These are phyloP conservation scores for Cyclanthera cordifolia DNA, from an alignment of 306 rosid species.

Conservation along the genomic window DNA sequence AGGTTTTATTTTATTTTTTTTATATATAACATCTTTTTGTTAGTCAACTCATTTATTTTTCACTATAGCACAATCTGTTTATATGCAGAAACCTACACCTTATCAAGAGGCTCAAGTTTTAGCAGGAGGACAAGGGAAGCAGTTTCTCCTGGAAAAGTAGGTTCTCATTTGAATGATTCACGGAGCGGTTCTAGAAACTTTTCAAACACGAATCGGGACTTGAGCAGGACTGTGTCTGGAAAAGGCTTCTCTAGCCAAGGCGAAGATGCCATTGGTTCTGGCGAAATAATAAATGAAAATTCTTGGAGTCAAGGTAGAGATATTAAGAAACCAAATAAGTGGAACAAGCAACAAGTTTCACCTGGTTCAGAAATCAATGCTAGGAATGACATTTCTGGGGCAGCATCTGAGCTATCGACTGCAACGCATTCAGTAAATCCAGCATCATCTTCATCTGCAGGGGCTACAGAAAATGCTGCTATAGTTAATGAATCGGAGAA, in stretches of 20 bases:
- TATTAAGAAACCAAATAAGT: constrained; percentile 38
- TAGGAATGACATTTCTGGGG: constrained; percentile 32
- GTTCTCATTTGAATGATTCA: constrained; percentile 46
- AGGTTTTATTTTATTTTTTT: not conserved
- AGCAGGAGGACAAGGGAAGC: constrained; percentile 68
- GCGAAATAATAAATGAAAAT: constrained; percentile 42
- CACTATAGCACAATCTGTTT: constrained; percentile 14
- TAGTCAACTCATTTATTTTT: not conserved
- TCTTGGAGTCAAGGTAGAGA: constrained; percentile 57
- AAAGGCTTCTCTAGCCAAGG: constrained; percentile 55
- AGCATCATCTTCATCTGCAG: constrained; percentile 28
- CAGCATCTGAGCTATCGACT: constrained; percentile 28
- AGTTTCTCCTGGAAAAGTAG: constrained; percentile 65
- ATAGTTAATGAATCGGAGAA: constrained; percentile 68
- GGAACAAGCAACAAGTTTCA: constrained; percentile 52
- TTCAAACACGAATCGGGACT: constrained; percentile 46
- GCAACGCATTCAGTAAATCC: constrained; percentile 30
- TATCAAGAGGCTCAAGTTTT: constrained; percentile 66
- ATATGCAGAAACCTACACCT: constrained; percentile 50
- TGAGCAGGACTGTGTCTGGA: constrained; percentile 47
- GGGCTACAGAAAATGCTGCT: constrained; percentile 30
- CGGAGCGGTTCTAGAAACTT: constrained; percentile 67
- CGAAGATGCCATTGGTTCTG: constrained; percentile 43
- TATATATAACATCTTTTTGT: too few relatives aligned
- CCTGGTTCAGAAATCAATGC: constrained; percentile 40